Base-by-base conservation (phyloP, 345 rosid genomes). In the Turnera subulata region DNA sequence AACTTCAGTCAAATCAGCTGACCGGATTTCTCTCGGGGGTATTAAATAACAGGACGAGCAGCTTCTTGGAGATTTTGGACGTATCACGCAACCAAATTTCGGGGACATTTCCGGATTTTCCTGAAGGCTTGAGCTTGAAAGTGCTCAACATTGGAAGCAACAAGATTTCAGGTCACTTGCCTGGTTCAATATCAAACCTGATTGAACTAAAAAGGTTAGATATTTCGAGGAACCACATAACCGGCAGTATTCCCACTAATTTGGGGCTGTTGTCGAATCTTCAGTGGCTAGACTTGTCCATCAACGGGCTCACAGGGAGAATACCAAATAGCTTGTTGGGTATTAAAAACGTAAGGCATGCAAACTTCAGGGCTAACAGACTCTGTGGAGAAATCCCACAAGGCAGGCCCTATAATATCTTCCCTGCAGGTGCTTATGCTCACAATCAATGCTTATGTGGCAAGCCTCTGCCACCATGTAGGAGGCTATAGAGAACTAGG, bases 371-470 rank as follows among this genome's bases (percentile, higher is more conserved):
- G 61, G 86, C 88, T 46, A 92, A 92, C 70, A 74, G 76, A 67
- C 74, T 92, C n/a, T 92, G 98, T 17, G 98, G 98, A 46, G 74
- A 73, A 70, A 92, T 92, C 51, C 98, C 98, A 15, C 96, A 92
- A 68, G 88, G 89, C 19, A 82, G 89, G 67, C 98, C 98, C 33
- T 86, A 78, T 63, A 83, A 78, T 63, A 70, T 83, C 54, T 92
- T 92, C 61, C 93, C 87, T 10, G 78, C 83, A 18, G 77, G 71
- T 55, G 95, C 98, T 54, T 92, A 89, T 79, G 86, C 83, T 46
- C 95, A 92, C 59, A 92, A 89, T 65, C 79, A 84, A 33, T 92
- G 98, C 83, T 72, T 92, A 62, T 92, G 98, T 51, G 98, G 95
- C 64, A 86, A 82, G 56, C 98, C 98, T 5, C 33, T 92, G 69